Evolutionary conservation across 192 early-diverging fungal species (phyloP).

Genomic region (Endogone sp.): DNA sequence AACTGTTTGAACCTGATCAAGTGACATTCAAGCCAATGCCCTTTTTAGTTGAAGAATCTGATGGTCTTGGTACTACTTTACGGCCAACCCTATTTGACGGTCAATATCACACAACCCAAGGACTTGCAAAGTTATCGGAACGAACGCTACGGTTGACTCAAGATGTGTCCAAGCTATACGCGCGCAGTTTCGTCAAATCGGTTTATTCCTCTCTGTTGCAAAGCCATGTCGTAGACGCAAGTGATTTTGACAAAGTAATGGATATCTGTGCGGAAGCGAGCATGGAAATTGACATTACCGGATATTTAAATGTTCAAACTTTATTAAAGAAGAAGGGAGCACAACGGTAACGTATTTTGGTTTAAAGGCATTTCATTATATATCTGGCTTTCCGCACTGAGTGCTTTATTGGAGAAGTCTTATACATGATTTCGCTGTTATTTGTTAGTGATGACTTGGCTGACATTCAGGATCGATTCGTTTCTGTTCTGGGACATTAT

Average conservation of each 20-base stretch:
- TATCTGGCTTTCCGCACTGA: background rate
- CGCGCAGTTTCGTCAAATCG: conserved; percentile 49
- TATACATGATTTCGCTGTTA: background rate
- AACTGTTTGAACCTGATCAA: background rate
- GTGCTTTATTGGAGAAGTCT: background rate
- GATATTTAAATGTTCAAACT: conserved; percentile 49
- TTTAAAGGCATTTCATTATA: background rate
- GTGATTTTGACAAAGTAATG: conserved; percentile 43
- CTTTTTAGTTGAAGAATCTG: conserved; percentile 14
- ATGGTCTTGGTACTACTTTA: conserved; percentile 23
- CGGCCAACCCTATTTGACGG: conserved; percentile 20
- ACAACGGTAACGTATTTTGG: background rate
- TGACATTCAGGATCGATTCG: conserved; percentile 45
- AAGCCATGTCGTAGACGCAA: conserved; percentile 34
- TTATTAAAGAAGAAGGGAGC: conserved; percentile 28
- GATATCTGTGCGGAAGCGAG: conserved; percentile 42
- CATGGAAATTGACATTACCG: conserved; percentile 55
- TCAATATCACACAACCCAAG: background rate
- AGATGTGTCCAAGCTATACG: conserved; percentile 41
- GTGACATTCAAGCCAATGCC: conserved; percentile 8
- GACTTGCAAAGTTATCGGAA: conserved; percentile 9
- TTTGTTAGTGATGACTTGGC: conserved; percentile 29
- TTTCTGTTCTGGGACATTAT: conserved; percentile 51
- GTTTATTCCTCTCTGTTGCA: conserved; percentile 50
- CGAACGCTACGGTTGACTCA: conserved; percentile 27